A percentile compares a stretch with the other conserved stretches of the same genome.
These are phyloP conservation scores for Aspergillus hancockii DNA, from an alignment of 495 filamentous ascomycete genomes.

Conservation along the genomic window DNA sequence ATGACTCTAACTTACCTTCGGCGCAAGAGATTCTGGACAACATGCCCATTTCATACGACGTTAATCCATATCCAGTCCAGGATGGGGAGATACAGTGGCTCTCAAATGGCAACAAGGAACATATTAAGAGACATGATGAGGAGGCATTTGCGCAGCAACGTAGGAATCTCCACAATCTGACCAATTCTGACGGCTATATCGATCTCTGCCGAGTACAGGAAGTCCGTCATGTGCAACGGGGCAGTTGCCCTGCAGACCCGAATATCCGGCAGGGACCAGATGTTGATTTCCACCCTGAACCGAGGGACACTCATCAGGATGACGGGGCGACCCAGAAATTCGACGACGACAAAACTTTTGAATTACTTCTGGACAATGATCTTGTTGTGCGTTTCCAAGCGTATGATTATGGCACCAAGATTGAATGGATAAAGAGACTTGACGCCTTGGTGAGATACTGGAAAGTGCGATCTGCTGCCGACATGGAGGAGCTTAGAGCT, in stretches of 20 bases:
- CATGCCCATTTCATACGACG: conserved; percentile 61
- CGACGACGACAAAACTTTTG: conserved; percentile 63
- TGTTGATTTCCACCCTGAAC: conserved; percentile 51
- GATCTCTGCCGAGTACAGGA: conserved; percentile 60
- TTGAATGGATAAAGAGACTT: conserved; percentile 67
- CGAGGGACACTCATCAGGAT: conserved; percentile 45
- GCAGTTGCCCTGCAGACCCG: conserved; percentile 51
- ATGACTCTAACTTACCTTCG: conserved; percentile 51
- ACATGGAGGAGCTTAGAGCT: conserved; percentile 56
- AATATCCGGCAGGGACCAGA: conserved; percentile 48
- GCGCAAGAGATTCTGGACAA: conserved; percentile 57
- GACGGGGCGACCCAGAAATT: conserved; percentile 55
- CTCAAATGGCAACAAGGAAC: conserved; percentile 40
- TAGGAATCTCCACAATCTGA: conserved; percentile 60
- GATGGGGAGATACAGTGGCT: conserved; percentile 63
- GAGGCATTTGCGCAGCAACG: conserved; percentile 63
- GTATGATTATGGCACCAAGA: conserved; percentile 55
- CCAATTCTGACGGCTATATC: conserved; percentile 66
- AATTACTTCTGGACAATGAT: conserved; percentile 63
- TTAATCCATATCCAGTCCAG: conserved; percentile 62
- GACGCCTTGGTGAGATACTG: conserved; percentile 64
- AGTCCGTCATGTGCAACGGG: conserved; percentile 55
- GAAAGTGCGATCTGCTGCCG: conserved; percentile 57
- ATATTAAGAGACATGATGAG: conserved; percentile 53
- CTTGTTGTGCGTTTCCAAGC: conserved; percentile 69